Evolutionary conservation across 2,329 filamentous ascomycete species (phyloP).

Genomic region (Blastomyces gilchristii): DNA sequence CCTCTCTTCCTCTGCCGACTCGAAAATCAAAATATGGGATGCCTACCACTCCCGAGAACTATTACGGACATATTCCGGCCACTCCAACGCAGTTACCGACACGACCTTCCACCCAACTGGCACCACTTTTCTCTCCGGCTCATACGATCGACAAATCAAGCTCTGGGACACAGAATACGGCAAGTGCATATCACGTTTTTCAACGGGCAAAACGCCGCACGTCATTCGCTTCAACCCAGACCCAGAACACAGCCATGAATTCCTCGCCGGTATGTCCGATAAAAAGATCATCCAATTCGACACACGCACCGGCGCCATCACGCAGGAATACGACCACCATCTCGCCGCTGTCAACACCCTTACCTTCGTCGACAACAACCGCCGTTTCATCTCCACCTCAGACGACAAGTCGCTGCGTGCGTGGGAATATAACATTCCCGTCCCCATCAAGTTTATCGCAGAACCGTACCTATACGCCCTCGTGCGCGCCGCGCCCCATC

Average conservation of each 20-base stretch:
- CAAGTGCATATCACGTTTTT: conserved; percentile 76
- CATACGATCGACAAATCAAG: conserved; percentile 93
- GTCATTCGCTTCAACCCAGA: conserved; percentile 88
- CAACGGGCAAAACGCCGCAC: conserved; percentile 88
- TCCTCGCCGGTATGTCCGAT: conserved; percentile 92
- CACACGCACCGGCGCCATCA: conserved; percentile 66
- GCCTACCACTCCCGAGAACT: conserved; percentile 83
- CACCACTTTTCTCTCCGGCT: conserved; percentile 77
- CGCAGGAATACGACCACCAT: conserved; percentile 98
- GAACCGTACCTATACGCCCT: conserved; percentile 98
- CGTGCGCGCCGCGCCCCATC: conserved; percentile 74
- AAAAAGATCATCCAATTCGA: conserved; percentile 99
- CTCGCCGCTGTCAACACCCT: conserved; percentile 96
- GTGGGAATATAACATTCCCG: conserved; percentile 97
- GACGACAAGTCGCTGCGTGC: conserved; percentile 93
- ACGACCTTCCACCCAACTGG: conserved; percentile 76
- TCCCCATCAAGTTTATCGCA: conserved; percentile 96
- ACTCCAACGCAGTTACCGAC: conserved; percentile 82
- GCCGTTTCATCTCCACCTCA: conserved; percentile 93
- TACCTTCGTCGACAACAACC: conserved; percentile 86
- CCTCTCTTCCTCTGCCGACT: conserved; percentile 80
- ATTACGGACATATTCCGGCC: conserved; percentile 81
- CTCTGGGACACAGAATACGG: conserved; percentile 98
- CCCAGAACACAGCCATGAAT: conserved; percentile 68
- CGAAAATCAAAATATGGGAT: conserved; percentile 88